These are phyloP conservation scores for Brachypodium distachyon DNA, from an alignment of 202 grass and related monocot species.

Conservation along the genomic window DNA sequence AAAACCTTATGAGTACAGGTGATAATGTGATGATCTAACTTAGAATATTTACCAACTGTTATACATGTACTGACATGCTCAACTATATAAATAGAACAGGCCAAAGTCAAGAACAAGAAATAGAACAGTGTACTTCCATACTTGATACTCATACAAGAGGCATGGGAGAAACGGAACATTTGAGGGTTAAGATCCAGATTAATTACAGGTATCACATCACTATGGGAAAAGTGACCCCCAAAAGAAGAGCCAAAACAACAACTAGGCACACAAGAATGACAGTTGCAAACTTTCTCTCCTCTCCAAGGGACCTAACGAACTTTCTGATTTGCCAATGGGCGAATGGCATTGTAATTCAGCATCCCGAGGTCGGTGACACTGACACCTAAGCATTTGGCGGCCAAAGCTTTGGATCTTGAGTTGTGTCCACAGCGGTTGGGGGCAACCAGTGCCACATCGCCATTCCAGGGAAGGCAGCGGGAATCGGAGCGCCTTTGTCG, in stretches of 20 bases:
- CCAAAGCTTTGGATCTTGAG: slow-evolving; percentile 83
- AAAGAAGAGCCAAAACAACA: background rate
- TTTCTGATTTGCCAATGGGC: slow-evolving; percentile 19
- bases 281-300: background rate
- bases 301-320: slow-evolving; percentile 14
- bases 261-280: background rate
- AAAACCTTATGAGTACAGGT: background rate
- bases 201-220: slow-evolving; percentile 47
- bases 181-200: slow-evolving; percentile 37
- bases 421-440: slow-evolving; percentile 51
- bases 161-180: slow-evolving; percentile 9
- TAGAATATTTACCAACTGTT: background rate
- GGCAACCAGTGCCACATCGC: slow-evolving; percentile 92
- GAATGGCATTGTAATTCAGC: background rate
- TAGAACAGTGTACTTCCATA: background rate
- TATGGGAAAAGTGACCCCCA: background rate
- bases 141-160: background rate
- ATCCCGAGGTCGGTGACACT: background rate
- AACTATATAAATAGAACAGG: background rate
- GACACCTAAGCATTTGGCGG: slow-evolving; percentile 70
- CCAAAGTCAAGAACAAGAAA: background rate
- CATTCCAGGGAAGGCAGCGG: slow-evolving; percentile 41
- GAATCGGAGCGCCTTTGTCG: slow-evolving; percentile 35
- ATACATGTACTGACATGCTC: background rate
- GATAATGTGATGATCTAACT: background rate